Conservation (phyloP, 2,329 filamentous ascomycete species). For the Trichoderma sp. region DNA sequence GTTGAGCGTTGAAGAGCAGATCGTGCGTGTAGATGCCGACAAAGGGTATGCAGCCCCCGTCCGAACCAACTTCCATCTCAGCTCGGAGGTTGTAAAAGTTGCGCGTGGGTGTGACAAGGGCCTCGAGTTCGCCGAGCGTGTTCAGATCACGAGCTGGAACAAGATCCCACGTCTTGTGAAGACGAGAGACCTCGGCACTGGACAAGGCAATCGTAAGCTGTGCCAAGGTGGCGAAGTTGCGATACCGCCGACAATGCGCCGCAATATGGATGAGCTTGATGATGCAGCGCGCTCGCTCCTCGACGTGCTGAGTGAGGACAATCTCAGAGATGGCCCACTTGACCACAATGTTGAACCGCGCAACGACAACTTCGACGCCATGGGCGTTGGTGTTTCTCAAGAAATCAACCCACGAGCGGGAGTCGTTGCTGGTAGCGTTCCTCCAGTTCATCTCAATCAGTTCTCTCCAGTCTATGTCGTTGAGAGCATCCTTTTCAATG, state of each 20-base stretch:
- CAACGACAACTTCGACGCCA: constrained; percentile 81
- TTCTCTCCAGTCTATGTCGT: constrained; percentile 87
- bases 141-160: constrained; percentile 66
- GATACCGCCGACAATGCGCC: constrained; percentile 70
- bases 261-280: constrained; percentile 84
- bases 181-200: constrained; percentile 69
- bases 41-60: constrained; percentile 79
- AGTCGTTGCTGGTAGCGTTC: constrained; percentile 63
- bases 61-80: constrained; percentile 73
- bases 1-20: constrained; percentile 77
- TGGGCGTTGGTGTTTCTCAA: constrained; percentile 70
- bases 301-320: constrained; percentile 69
- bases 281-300: constrained; percentile 74
- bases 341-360: constrained; percentile 84
- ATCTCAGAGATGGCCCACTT: constrained; percentile 84
- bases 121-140: constrained; percentile 69
- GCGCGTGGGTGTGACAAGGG: constrained; percentile 71
- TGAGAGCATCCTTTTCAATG: constrained; percentile 82
- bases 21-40: constrained; percentile 84
- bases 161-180: constrained; percentile 71
- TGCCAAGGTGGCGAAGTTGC: constrained; percentile 83
- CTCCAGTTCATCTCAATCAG: constrained; percentile 84
- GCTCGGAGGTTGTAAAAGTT: constrained; percentile 77
- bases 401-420: constrained; percentile 81
- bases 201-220: constrained; percentile 78